These are phyloP conservation scores for Vicia villosa DNA, from an alignment of 306 rosid genomes.

Conservation along the genomic window DNA sequence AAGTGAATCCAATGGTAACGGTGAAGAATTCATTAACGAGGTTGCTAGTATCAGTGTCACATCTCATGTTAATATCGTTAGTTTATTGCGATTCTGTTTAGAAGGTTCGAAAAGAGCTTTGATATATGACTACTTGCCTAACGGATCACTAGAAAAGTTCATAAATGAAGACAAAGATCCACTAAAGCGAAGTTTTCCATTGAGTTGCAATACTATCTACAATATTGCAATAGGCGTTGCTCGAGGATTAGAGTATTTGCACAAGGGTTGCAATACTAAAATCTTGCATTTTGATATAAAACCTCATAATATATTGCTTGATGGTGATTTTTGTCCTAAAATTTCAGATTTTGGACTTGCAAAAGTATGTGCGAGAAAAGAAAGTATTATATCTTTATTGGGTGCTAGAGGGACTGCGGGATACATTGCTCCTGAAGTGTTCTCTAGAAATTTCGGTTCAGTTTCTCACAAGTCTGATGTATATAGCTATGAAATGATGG, in stretches of 20 bases:
- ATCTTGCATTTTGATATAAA: constrained; percentile 42
- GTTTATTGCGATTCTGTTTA: constrained; percentile 22
- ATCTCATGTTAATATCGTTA: constrained; percentile 39
- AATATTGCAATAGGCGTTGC: constrained; percentile 37
- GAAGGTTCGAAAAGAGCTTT: constrained; percentile 35
- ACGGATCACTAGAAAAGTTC: constrained; percentile 37
- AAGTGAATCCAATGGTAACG: constrained; percentile 33
- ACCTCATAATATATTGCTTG: constrained; percentile 35
- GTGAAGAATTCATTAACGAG: constrained; percentile 52
- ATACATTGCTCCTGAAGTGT: constrained; percentile 30
- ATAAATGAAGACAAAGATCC: constrained; percentile 18
- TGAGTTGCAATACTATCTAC: constrained; percentile 29
- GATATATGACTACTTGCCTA: constrained; percentile 29
- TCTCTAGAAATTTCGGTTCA: no score
- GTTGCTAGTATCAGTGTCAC: constrained; percentile 45
- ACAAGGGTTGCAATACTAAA: constrained; percentile 32
- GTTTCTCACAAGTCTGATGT: no score
- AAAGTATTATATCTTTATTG: constrained; percentile 29
- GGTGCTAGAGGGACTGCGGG: constrained; percentile 35
- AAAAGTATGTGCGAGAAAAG: constrained; percentile 29
- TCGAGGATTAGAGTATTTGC: constrained; percentile 32
- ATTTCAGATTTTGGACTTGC: constrained; percentile 44
- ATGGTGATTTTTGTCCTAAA: constrained; percentile 32
- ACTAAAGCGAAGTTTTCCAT: neutral
- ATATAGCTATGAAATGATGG: no score